Percentiles rank a stretch among this genome's conserved stretches.
These are phyloP conservation scores for Tricholoma saponaceum DNA, from an alignment of 768 basidiomycete genomes.

Conservation along the genomic window DNA sequence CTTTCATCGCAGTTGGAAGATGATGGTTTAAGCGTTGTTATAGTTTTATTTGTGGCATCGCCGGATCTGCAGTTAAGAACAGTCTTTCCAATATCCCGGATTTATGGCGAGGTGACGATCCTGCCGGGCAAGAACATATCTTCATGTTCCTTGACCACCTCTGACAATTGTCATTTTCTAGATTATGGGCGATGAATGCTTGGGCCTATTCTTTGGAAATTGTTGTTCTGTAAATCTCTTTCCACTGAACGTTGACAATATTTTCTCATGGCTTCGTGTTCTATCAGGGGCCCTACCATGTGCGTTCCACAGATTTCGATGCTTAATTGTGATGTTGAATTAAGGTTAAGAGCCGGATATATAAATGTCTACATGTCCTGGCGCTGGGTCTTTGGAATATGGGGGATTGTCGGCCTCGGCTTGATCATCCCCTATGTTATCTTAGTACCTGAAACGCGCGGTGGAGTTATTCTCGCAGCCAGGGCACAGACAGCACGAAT, in stretches of 20 bases:
- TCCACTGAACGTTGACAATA: neutral
- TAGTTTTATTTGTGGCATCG: conserved; percentile 16
- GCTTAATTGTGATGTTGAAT: neutral
- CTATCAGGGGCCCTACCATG: conserved; percentile 14
- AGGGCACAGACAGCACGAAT: conserved; percentile 13
- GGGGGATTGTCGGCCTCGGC: conserved; percentile 16
- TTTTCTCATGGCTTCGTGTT: neutral
- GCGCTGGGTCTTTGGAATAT: conserved; percentile 21
- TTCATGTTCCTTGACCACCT: neutral
- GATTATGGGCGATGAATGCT: conserved; percentile 20
- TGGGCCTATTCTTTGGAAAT: conserved; percentile 18
- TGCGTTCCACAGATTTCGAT: neutral
- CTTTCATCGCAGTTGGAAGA: neutral
- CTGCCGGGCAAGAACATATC: conserved; percentile 4
- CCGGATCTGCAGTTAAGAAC: conserved; percentile 15
- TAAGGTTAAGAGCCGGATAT: conserved; percentile 10
- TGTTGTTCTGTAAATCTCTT: conserved; percentile 9
- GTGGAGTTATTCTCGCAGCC: conserved; percentile 15
- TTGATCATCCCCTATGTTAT: conserved; percentile 14
- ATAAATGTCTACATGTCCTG: conserved; percentile 16
- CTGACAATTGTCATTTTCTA: conserved; percentile 1
- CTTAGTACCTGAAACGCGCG: conserved; percentile 18
- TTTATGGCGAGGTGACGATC: conserved; percentile 16
- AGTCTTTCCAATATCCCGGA: conserved; percentile 19
- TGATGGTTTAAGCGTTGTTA: neutral